These are phyloP conservation scores for Pythium monospermum DNA, from an alignment of 352 stramenopile genomes.

Conservation along the genomic window DNA sequence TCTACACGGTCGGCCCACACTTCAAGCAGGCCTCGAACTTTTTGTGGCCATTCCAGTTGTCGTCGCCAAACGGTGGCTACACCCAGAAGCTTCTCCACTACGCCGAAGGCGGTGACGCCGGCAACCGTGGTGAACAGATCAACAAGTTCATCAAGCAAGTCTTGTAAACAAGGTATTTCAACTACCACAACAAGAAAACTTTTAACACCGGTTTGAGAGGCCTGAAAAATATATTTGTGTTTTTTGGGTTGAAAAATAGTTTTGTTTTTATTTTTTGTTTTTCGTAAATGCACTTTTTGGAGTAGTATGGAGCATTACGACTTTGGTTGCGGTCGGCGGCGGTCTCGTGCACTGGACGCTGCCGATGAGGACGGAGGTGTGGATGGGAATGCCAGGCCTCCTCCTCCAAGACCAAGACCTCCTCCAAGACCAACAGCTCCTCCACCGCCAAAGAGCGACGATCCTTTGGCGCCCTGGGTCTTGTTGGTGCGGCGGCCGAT, in stretches of 20 bases:
- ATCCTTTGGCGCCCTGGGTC: background rate
- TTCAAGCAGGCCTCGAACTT: slow-evolving; percentile 99
- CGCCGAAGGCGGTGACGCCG: slow-evolving; percentile 90
- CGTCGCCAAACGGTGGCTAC: slow-evolving; percentile 93
- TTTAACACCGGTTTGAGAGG: too few species aligned
- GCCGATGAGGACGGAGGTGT: slow-evolving; percentile 33
- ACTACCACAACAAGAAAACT: too few species aligned
- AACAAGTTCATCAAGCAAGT: slow-evolving; percentile 94
- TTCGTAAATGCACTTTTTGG: too few species aligned
- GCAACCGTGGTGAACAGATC: slow-evolving; percentile 91
- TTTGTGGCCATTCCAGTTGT: slow-evolving; percentile 99
- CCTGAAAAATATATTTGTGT: too few species aligned
- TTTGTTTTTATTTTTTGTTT: background rate
- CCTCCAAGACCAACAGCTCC: too few species aligned
- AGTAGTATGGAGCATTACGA: background rate
- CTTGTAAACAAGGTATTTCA: slow-evolving; percentile 63
- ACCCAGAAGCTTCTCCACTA: slow-evolving; percentile 94
- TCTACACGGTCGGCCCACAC: slow-evolving; percentile 97
- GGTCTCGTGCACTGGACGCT: slow-evolving; percentile 18
- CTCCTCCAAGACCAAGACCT: background rate
- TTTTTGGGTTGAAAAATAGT: too few species aligned
- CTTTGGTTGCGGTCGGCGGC: slow-evolving; percentile 30
- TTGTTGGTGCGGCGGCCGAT: slow-evolving; percentile 44
- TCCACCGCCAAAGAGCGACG: too few species aligned
- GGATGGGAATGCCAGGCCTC: slow-evolving; percentile 28